Percentiles rank a stretch among this genome's conserved stretches.
Evolutionary conservation across 768 basidiomycete genomes (phyloP).

Genomic region (Auriscalpium orientale): DNA sequence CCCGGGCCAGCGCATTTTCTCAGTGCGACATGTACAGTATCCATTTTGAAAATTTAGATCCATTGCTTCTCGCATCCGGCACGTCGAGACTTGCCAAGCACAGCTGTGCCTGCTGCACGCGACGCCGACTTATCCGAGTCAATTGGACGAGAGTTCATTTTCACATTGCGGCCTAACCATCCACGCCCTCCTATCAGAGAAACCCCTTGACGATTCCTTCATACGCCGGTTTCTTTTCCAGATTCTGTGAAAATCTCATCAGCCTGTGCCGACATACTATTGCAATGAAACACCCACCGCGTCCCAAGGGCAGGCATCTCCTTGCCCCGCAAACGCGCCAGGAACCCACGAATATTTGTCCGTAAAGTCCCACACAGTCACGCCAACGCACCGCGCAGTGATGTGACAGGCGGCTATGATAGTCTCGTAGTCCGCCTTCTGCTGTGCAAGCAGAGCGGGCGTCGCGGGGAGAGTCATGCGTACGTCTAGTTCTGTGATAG

Average conservation of each 20-base stretch:
- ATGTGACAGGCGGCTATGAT: conserved; percentile 46
- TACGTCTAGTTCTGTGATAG: conserved; percentile 63
- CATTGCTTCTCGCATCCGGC: too few relatives aligned
- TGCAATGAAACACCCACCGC: conserved; percentile 11
- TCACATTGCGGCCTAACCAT: too few relatives aligned
- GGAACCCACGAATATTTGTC: conserved; percentile 34
- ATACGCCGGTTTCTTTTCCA: conserved; percentile 38
- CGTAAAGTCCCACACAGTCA: conserved; percentile 36
- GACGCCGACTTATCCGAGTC: too few relatives aligned
- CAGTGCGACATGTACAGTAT: too few relatives aligned
- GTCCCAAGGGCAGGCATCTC: conserved; percentile 24
- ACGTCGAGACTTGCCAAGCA: too few relatives aligned
- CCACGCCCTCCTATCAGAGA: too few relatives aligned
- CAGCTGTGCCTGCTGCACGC: too few relatives aligned
- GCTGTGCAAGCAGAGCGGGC: conserved; percentile 39
- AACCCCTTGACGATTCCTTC: conserved; percentile 33
- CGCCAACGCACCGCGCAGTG: conserved; percentile 27
- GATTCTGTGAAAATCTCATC: conserved; percentile 5
- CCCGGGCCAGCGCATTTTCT: too few relatives aligned
- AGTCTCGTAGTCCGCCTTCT: conserved; percentile 48
- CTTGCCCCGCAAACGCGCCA: conserved; percentile 26
- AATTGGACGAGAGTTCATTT: too few relatives aligned
- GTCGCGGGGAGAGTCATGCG: conserved; percentile 50
- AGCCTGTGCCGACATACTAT: neutral
- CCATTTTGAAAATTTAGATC: too few relatives aligned